phyloP scores from a whole-genome alignment of 2,329 filamentous ascomycete species.

The Orbilia javanica region DNA sequence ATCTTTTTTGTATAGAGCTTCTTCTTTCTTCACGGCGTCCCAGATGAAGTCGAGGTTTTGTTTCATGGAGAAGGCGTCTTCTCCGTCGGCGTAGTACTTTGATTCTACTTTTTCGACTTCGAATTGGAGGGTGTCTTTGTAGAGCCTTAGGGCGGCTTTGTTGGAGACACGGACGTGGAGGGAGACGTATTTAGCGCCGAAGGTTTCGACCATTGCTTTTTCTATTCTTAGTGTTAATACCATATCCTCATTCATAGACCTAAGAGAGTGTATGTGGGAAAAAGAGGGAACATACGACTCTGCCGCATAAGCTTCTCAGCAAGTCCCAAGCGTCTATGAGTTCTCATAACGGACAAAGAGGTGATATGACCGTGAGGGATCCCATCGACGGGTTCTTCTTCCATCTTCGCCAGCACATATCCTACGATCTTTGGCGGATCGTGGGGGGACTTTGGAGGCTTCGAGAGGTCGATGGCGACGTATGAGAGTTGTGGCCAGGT shows the following conservation, averaged over 20 bases:
- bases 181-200: conserved; percentile 89
- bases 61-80: conserved; percentile 95
- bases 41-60: conserved; percentile 78
- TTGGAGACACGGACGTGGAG: conserved; percentile 97
- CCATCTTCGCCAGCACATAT: conserved; percentile 99
- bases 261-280: conserved; percentile 2
- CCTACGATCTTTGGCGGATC: conserved; percentile 98
- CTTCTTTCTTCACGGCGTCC: conserved; percentile 67
- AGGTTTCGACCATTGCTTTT: conserved; percentile 92
- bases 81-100: conserved; percentile 97
- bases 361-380: conserved; percentile 97
- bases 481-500: conserved; percentile 98
- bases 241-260: background rate
- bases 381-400: conserved; percentile 93
- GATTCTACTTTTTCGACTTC: conserved; percentile 84
- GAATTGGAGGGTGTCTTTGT: conserved; percentile 92
- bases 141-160: conserved; percentile 87
- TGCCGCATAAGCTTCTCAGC: conserved; percentile 98
- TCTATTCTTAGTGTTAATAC: conserved; percentile 40
- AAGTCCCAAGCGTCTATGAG: conserved; percentile 88
- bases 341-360: conserved; percentile 88
- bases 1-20: conserved; percentile 53
- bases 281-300: conserved; percentile 75
- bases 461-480: conserved; percentile 91
- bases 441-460: conserved; percentile 78